Conservation (phyloP, 2,329 filamentous ascomycete species). For the Didymella exigua region DNA sequence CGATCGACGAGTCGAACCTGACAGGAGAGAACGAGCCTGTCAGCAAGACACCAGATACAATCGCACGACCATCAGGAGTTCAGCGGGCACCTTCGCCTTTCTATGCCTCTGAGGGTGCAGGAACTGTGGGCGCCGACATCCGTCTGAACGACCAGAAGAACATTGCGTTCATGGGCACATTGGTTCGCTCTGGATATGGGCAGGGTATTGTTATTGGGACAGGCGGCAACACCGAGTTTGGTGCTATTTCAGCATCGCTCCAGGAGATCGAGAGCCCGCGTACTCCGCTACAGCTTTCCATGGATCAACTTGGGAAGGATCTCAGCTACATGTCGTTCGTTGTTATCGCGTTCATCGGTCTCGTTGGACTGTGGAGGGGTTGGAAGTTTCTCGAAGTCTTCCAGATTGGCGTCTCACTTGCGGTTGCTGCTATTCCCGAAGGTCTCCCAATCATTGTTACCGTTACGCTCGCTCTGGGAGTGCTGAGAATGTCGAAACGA, state of each 20-base stretch:
- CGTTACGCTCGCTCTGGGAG: conserved; percentile 90
- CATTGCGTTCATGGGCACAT: conserved; percentile 96
- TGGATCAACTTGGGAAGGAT: conserved; percentile 97
- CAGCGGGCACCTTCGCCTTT: conserved; percentile 60
- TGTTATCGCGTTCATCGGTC: conserved; percentile 89
- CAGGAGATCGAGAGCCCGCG: conserved; percentile 94
- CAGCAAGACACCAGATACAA: conserved; percentile 71
- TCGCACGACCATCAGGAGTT: conserved; percentile 50
- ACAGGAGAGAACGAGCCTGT: conserved; percentile 97
- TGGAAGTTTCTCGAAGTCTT: conserved; percentile 93
- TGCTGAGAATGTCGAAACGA: conserved; percentile 92
- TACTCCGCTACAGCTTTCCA: conserved; percentile 90
- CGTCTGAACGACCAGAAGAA: conserved; percentile 79
- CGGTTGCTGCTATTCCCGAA: conserved; percentile 94
- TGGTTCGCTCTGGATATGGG: conserved; percentile 92
- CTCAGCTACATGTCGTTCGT: conserved; percentile 96
- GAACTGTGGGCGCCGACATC: conserved; percentile 67
- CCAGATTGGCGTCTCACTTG: conserved; percentile 94
- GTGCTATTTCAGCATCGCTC: conserved; percentile 91
- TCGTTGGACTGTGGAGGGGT: conserved; percentile 88
- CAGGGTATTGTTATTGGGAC: conserved; percentile 98
- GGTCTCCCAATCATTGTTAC: conserved; percentile 98
- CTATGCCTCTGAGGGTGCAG: conserved; percentile 63
- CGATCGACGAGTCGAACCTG: conserved; percentile 94
- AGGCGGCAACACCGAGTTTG: conserved; percentile 91